These are phyloP conservation scores for Pinus taeda DNA, from an alignment of 75 land plant species.

Conservation along the genomic window DNA sequence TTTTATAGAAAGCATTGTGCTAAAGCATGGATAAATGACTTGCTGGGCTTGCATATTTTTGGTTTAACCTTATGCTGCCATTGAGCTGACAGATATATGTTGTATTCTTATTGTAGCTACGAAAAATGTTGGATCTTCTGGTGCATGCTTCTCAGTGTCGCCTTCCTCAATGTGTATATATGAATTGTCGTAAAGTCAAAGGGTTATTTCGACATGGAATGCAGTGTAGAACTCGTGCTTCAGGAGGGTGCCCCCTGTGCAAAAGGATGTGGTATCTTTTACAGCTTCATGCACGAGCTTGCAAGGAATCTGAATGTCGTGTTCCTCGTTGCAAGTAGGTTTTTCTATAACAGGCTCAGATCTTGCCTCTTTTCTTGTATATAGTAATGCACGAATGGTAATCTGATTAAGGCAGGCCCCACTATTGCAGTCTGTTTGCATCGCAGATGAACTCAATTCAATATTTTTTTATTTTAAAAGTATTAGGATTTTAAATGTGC, in stretches of 20 bases:
- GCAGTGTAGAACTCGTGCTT: conserved; percentile 67
- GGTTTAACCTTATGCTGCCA: too few species aligned
- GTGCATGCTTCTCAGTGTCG: conserved; percentile 95
- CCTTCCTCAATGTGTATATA: conserved; percentile 63
- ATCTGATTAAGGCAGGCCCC: background rate
- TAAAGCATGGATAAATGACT: too few species aligned
- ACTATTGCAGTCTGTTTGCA: background rate
- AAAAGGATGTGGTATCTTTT: conserved; percentile 94
- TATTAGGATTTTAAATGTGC: background rate
- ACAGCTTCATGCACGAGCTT: conserved; percentile 91
- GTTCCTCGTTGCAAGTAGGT: conserved; percentile 97
- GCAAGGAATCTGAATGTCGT: conserved; percentile 84
- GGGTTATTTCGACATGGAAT: conserved; percentile 92
- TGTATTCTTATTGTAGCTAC: conserved; percentile 47
- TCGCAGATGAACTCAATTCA: too few species aligned
- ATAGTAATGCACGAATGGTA: too few species aligned
- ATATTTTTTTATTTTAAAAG: background rate
- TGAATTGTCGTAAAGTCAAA: conserved; percentile 86
- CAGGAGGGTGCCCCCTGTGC: conserved; percentile 83
- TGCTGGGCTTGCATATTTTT: too few species aligned
- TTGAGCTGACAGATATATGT: too few species aligned
- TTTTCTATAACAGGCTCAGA: background rate
- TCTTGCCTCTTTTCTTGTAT: too few species aligned
- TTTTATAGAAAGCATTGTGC: too few species aligned
- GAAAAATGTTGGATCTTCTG: conserved; percentile 89